Evolutionary conservation across 2,329 filamentous ascomycete species (phyloP).

Genomic region (Trichoderma sp.): DNA sequence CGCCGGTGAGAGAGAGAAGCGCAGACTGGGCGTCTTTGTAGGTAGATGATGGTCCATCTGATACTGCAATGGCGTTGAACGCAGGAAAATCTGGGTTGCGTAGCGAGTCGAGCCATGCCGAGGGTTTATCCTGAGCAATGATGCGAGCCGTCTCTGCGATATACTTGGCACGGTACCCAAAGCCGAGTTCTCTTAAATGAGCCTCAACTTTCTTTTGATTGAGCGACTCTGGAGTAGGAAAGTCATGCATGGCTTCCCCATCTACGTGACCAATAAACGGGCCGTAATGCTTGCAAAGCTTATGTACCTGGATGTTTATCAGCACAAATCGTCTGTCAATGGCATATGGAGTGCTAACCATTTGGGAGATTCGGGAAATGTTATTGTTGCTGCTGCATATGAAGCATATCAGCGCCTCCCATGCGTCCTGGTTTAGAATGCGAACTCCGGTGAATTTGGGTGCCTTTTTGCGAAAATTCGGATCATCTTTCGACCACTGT

Average conservation of each 20-base stretch:
- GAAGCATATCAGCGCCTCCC: conserved; percentile 91
- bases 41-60: conserved; percentile 55
- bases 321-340: not conserved
- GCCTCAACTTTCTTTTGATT: conserved; percentile 73
- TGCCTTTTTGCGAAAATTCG: conserved; percentile 87
- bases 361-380: conserved; percentile 90
- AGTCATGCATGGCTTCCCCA: conserved; percentile 78
- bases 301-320: conserved; percentile 64
- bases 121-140: conserved; percentile 65
- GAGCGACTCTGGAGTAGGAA: conserved; percentile 76
- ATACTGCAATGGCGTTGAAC: conserved; percentile 45
- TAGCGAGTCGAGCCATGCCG: conserved; percentile 74
- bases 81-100: conserved; percentile 74
- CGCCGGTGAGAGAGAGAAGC: conserved; percentile 77
- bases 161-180: conserved; percentile 93
- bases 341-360: conserved; percentile 57
- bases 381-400: conserved; percentile 99
- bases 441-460: conserved; percentile 87
- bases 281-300: conserved; percentile 85
- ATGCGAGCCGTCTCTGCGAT: conserved; percentile 82
- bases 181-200: conserved; percentile 79
- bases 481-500: conserved; percentile 82
- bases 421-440: conserved; percentile 91
- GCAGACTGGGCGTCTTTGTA: conserved; percentile 81
- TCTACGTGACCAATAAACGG: conserved; percentile 71